Base-by-base conservation (phyloP, 2,329 filamentous ascomycete genomes). In the Cadophora sp. region DNA sequence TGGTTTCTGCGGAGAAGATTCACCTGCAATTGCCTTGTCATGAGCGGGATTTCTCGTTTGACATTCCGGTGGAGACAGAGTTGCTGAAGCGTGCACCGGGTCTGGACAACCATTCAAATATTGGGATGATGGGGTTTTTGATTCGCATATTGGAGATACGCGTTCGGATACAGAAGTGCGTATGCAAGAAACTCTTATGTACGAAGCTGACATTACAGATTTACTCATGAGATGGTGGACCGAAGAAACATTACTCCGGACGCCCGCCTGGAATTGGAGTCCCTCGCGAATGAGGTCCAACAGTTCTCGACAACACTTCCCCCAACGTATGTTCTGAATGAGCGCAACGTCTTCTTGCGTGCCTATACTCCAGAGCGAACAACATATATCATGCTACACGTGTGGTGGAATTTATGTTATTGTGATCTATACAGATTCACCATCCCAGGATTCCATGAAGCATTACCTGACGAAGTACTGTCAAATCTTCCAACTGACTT, bases 351-450 rank as follows among this genome's bases (percentile, higher is more conserved):
- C 29, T 34, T 37, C 29, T 56, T 56, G n/a, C 19, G 53, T 34
- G 53, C 53, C 19, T 56, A 56, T 29, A 56, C 53, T 34, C 53
- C 29, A 5, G 53, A 56, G 53, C 53, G 53, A 22, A 56, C 53
- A 31, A 56, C 53, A 2, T 56, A 56, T 22, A 56, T 56, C 29
- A 56, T 56, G 53, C 29, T 56, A 37, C 53, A 56, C 37, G 53
- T 56, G 11, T 56, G 53, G 53, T 56, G 53, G 53, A 56, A 56
- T 34, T 4, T 56, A 29, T 56, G 53, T 9, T 56, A 56, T 29
- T 56, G 53, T 56, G 53, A 58, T 58, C 22, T 58, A 16, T 58
- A 40, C n/a, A 37, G 55, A 16, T 58, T 58, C 31, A 58, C 55
- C 2, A 58, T 58, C 12, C 55, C 55, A 9, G 31, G 55, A 8